Evolutionary conservation across 768 basidiomycete genomes (phyloP).

Genomic region (Calocera viscosa): DNA sequence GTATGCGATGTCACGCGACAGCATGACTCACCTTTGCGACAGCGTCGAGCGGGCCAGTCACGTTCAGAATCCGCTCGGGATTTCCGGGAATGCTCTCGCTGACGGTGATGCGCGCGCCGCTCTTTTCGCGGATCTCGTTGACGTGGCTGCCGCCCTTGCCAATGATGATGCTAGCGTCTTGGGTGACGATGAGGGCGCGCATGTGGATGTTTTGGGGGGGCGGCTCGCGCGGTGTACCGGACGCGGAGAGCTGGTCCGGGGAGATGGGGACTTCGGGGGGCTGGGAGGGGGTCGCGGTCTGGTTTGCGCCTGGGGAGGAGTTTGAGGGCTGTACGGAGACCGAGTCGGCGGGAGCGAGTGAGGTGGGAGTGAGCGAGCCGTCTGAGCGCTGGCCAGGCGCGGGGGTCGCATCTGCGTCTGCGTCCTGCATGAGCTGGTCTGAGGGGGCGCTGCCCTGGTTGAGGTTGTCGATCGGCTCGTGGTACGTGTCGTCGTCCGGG

Average conservation of each 20-base stretch:
- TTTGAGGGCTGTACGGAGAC: constrained; percentile 18
- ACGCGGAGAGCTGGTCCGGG: constrained; percentile 14
- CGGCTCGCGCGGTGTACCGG: constrained; percentile 16
- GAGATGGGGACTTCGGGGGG: constrained; percentile 15
- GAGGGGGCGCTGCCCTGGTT: not conserved
- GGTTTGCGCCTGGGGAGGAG: constrained; percentile 13
- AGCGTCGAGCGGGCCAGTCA: constrained; percentile 93
- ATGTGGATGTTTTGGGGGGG: constrained; percentile 55
- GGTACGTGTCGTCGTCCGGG: not conserved
- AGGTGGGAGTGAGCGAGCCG: not conserved
- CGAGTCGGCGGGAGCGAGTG: constrained; percentile 7
- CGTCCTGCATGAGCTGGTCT: constrained; percentile 10
- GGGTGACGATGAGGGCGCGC: constrained; percentile 96
- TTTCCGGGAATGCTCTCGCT: constrained; percentile 98
- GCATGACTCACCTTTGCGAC: constrained; percentile 71
- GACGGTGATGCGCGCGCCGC: constrained; percentile 89
- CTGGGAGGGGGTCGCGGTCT: constrained; percentile 11
- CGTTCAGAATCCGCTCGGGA: constrained; percentile 96
- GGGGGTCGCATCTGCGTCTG: constrained; percentile 9
- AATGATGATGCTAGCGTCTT: constrained; percentile 98
- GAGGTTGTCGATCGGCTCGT: constrained; percentile 1
- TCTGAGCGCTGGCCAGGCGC: not conserved
- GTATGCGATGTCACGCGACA: not conserved
- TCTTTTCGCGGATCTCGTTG: constrained; percentile 97
- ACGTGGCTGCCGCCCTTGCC: constrained; percentile 92